These are phyloP conservation scores for Lachnellula arida DNA, from an alignment of 2,329 filamentous ascomycete genomes.

Conservation along the genomic window DNA sequence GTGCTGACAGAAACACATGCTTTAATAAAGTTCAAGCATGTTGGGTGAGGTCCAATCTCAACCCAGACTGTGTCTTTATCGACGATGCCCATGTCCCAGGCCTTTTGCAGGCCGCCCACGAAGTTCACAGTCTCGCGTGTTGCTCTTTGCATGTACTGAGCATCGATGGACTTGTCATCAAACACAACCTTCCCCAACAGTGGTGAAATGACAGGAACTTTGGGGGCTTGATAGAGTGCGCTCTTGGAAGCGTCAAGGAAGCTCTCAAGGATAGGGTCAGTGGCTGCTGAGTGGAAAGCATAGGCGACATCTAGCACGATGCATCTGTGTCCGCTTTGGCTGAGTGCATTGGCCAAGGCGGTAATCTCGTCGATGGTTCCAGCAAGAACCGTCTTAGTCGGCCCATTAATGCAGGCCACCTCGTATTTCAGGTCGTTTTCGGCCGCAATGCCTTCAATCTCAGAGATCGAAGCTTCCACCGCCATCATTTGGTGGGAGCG, in stretches of 20 bases:
- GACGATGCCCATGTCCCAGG: conserved; percentile 49
- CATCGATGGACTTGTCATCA: conserved; percentile 50
- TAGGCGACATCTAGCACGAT: conserved; percentile 60
- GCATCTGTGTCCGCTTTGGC: conserved; percentile 50
- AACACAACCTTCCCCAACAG: conserved; percentile 55
- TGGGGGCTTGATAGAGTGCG: conserved; percentile 50
- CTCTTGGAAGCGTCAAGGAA: conserved; percentile 44
- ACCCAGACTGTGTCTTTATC: conserved; percentile 60
- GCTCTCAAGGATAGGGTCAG: conserved; percentile 41
- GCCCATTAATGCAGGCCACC: conserved; percentile 68
- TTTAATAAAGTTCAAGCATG: conserved; percentile 63
- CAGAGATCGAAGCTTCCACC: conserved; percentile 46
- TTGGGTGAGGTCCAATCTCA: conserved; percentile 66
- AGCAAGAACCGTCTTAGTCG: conserved; percentile 66
- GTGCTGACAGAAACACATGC: conserved; percentile 35
- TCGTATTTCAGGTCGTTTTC: conserved; percentile 39
- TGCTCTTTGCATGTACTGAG: conserved; percentile 59
- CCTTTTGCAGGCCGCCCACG: conserved; percentile 53
- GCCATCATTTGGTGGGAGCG: conserved; percentile 64
- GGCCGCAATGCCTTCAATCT: conserved; percentile 46
- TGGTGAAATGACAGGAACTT: conserved; percentile 61
- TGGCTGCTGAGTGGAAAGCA: conserved; percentile 61
- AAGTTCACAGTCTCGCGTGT: conserved; percentile 67
- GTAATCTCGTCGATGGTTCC: conserved; percentile 47
- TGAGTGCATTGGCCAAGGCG: conserved; percentile 43